phyloP scores from a whole-genome alignment of 2,329 filamentous ascomycete species.

The Onygena corvina region DNA sequence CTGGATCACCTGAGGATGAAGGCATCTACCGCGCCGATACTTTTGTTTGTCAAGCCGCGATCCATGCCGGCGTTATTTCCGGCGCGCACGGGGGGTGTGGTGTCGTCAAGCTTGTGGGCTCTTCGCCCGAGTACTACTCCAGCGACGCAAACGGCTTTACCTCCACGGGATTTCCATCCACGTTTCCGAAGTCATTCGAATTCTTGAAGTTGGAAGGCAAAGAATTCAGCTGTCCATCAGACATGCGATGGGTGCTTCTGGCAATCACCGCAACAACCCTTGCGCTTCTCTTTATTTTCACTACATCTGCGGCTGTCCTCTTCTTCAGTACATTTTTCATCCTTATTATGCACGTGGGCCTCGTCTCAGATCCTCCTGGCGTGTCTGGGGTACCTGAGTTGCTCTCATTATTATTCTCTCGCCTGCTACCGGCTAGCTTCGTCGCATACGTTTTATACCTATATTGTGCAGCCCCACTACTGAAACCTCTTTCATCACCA shows the following conservation, averaged over 20 bases:
- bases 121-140: slow-evolving; percentile 50
- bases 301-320: slow-evolving; percentile 63
- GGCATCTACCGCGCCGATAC: slow-evolving; percentile 78
- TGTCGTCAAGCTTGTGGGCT: slow-evolving; percentile 61
- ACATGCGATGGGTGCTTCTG: slow-evolving; percentile 74
- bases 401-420: slow-evolving; percentile 65
- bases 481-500: slow-evolving; percentile 56
- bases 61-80: slow-evolving; percentile 68
- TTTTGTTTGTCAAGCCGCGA: slow-evolving; percentile 72
- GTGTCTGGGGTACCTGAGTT: slow-evolving; percentile 56
- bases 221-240: slow-evolving; percentile 53
- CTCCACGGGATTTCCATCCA: slow-evolving; percentile 69
- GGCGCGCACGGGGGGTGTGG: slow-evolving; percentile 67
- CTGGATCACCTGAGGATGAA: slow-evolving; percentile 24
- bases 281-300: slow-evolving; percentile 66
- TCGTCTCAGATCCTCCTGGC: slow-evolving; percentile 76
- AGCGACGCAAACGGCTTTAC: slow-evolving; percentile 60
- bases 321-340: slow-evolving; percentile 74
- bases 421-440: slow-evolving; percentile 77
- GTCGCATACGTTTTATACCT: slow-evolving; percentile 78
- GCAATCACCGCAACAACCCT: slow-evolving; percentile 72
- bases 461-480: slow-evolving; percentile 62
- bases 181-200: slow-evolving; percentile 76
- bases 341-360: slow-evolving; percentile 77
- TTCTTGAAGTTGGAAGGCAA: slow-evolving; percentile 51